A percentile compares a stretch with the other conserved stretches of the same genome.
phyloP scores from a whole-genome alignment of 306 rosid species.

The Acacia melanoxylon region DNA sequence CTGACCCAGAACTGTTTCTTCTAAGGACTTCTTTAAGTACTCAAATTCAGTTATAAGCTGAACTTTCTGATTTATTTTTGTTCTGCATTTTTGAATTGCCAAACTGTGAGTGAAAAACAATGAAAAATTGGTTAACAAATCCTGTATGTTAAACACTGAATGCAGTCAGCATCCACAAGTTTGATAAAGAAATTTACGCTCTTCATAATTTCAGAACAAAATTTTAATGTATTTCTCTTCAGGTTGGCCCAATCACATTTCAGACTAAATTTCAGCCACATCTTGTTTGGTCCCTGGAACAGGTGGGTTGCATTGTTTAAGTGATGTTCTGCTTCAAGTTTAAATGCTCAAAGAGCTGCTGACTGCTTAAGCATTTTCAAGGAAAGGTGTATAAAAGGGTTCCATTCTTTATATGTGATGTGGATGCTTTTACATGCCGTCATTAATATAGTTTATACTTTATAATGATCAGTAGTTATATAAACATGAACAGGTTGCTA shows the following conservation, averaged over 20 bases:
- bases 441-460: background rate
- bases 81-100: background rate
- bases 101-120: background rate
- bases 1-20: background rate
- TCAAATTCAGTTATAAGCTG: background rate
- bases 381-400: background rate
- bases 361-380: background rate
- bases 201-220: background rate
- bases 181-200: background rate
- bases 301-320: constrained; percentile 54
- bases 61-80: background rate
- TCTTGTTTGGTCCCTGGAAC: constrained; percentile 85
- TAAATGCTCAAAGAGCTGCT: constrained; percentile 16
- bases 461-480: background rate
- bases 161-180: background rate
- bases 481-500: background rate
- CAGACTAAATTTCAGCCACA: constrained; percentile 89
- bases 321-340: background rate
- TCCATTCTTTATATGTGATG: constrained; percentile 20
- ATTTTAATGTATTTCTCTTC: constrained; percentile 26
- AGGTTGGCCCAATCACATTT: constrained; percentile 87
- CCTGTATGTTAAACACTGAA: background rate
- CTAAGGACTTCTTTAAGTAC: background rate
- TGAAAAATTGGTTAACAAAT: background rate
- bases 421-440: constrained; percentile 7